These are phyloP conservation scores for Tulasnella sp. DNA, from an alignment of 768 basidiomycete species.

Conservation along the genomic window DNA sequence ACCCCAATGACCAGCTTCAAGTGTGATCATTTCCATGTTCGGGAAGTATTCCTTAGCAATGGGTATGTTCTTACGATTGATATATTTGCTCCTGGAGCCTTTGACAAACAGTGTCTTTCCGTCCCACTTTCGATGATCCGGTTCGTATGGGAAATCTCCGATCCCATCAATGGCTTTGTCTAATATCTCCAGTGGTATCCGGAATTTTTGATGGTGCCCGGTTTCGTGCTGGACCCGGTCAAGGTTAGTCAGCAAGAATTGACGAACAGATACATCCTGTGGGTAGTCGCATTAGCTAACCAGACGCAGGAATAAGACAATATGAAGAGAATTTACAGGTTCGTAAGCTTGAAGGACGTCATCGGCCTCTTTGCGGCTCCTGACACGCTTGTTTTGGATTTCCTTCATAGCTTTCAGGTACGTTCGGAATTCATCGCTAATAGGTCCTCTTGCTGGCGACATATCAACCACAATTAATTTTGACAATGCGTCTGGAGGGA, in stretches of 20 bases:
- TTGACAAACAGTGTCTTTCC: slow-evolving; percentile 71
- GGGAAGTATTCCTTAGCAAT: slow-evolving; percentile 70
- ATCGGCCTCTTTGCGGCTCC: slow-evolving; percentile 66
- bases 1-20: slow-evolving; percentile 90
- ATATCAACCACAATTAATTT: slow-evolving; percentile 78
- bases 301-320: not conserved
- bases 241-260: slow-evolving; percentile 85
- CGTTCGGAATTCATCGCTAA: slow-evolving; percentile 58
- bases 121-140: slow-evolving; percentile 50
- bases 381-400: slow-evolving; percentile 57
- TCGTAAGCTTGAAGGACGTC: slow-evolving; percentile 59
- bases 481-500: slow-evolving; percentile 44
- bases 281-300: not conserved
- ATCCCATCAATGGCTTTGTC: slow-evolving; percentile 57
- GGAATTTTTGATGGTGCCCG: slow-evolving; percentile 51
- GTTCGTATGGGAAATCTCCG: slow-evolving; percentile 71
- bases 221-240: slow-evolving; percentile 38
- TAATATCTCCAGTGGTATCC: slow-evolving; percentile 67
- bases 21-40: slow-evolving; percentile 51
- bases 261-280: slow-evolving; percentile 70
- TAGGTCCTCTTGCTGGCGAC: slow-evolving; percentile 56
- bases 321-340: slow-evolving; percentile 43
- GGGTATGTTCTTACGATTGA: slow-evolving; percentile 66
- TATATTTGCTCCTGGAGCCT: slow-evolving; percentile 74
- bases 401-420: slow-evolving; percentile 72